Base-by-base conservation (phyloP, 2,329 filamentous ascomycete species). In the Epichloe gansuensis region DNA sequence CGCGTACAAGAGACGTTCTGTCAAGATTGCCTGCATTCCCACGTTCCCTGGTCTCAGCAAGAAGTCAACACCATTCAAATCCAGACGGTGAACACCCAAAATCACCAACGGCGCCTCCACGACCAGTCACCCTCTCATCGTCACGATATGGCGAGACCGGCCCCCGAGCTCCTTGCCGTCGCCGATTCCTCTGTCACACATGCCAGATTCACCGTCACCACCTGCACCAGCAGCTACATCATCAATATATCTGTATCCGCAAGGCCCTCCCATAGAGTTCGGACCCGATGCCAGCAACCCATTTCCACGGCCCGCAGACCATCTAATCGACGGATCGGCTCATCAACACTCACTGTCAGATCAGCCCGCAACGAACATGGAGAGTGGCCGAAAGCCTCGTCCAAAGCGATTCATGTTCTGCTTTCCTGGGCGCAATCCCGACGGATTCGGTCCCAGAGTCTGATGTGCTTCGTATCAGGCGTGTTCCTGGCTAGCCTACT, bases 381-480 rank as follows among this genome's bases (percentile, higher is more conserved):
- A 45, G 17, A 37, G 11, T 23, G 35, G 38, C 23, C 52, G 38
- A 31, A 53, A 55, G 34, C 28, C 48, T 21, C 47, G 12, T 25
- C 51, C 48, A 2, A 73, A 69, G 48, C 66, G 65, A 13, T 80
- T 80, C 54, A 57, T 81, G 4, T 74, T 75, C 52, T 81, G 77
- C 61, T 72, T 80, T 52, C 77, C 3, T 75, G 75, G 68, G 64
- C 82, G 50, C 73, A 73, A 61, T 81, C 80, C 43, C 67, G 68
- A 47, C 72, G 70, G 50, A 71, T 80, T 54, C 75, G 80, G 39
- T 65, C 70, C 39, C 78, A 81, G 57, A 73, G 83, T 41, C 61
- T 84, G 52, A 75, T 75, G 35, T 83, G 79, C 61, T 73, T 85
- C 25, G 75, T 87, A 6, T 86, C 86, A 5, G 85, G 83, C 1